Evolutionary conservation across 208 protist species (phyloP), one percentile per base, ranked within the genome.

Genomic region (Baffinella frigidus): DNA sequence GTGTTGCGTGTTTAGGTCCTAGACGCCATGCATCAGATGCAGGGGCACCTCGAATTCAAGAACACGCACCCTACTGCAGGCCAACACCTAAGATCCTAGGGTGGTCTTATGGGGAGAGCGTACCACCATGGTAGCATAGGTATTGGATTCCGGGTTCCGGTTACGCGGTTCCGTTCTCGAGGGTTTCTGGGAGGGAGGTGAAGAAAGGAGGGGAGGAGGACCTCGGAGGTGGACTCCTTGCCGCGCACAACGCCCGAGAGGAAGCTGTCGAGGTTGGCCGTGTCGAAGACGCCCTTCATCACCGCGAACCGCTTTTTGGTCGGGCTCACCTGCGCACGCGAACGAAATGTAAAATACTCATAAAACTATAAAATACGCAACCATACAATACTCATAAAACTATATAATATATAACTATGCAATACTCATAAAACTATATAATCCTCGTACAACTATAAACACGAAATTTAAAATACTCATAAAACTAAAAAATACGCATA

Each of bases 261-360:
- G 44, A 84, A 84, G 41, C 20, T 33, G 41, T 50, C 74, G 41
- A 84, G 45, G 41, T 84, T 61, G 36, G 11, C 39, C 10, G 73
- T 36, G 14, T 11, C 30, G 50, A 89, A 89, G 9, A 33, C 38
- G 10, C 51, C 56, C 11, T 35, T 11, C 83, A 90, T 90, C 14
- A 90, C 83, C 0, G 56, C 61, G 30, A 77, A 90, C 7, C 83
- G 45, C 83, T 74, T 90, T 51, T 90, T 90, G 30, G 83, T 4
- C 5, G 83, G 83, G 44, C 27, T 41, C 44, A 84, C 48, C 0
- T n/a, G n/a, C n/a, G n/a, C n/a, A n/a, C n/a, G n/a, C n/a, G n/a
- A n/a, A n/a, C n/a, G n/a, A n/a, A n/a, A n/a, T n/a, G n/a, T n/a
- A n/a, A n/a, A n/a, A n/a, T n/a, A n/a, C n/a, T n/a, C n/a, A n/a